phyloP scores from a whole-genome alignment of 164 flowering plant genomes.

The Vitis riparia region DNA sequence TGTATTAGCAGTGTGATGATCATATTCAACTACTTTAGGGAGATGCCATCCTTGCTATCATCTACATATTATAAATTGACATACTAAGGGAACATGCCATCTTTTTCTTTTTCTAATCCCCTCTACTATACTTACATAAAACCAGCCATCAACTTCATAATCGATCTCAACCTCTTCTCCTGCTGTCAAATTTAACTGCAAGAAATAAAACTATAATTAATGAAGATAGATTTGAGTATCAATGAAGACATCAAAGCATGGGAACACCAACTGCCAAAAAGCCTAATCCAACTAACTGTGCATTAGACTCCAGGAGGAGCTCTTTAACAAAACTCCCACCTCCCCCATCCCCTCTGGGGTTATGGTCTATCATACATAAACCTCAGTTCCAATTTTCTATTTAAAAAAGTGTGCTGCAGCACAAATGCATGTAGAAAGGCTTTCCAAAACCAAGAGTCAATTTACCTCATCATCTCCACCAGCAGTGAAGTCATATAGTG shows the following conservation, averaged over 20 bases:
- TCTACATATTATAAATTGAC: neutral
- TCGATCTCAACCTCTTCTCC: slow-evolving; percentile 96
- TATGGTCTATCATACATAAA: too few relatives aligned
- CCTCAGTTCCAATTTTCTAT: too few relatives aligned
- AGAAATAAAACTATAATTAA: slow-evolving; percentile 10
- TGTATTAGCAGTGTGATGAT: neutral
- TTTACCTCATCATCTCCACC: slow-evolving; percentile 98
- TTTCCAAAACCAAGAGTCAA: neutral
- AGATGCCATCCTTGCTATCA: too few relatives aligned
- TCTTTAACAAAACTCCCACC: too few relatives aligned
- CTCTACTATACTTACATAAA: slow-evolving; percentile 66
- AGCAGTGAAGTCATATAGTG: slow-evolving; percentile 96
- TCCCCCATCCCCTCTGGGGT: too few relatives aligned
- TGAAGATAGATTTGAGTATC: neutral
- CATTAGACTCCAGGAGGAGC: neutral
- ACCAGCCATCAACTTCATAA: slow-evolving; percentile 99
- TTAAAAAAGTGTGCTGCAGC: too few relatives aligned
- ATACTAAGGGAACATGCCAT: neutral
- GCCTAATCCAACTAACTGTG: neutral
- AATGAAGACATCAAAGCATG: neutral
- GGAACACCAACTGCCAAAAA: neutral
- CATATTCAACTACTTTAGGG: neutral
- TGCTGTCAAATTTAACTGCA: slow-evolving; percentile 90
- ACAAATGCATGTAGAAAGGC: neutral
- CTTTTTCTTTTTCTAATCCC: neutral